Base-by-base conservation (phyloP, 1,139 yeast species). In the Debaryomyces subglobosus region DNA sequence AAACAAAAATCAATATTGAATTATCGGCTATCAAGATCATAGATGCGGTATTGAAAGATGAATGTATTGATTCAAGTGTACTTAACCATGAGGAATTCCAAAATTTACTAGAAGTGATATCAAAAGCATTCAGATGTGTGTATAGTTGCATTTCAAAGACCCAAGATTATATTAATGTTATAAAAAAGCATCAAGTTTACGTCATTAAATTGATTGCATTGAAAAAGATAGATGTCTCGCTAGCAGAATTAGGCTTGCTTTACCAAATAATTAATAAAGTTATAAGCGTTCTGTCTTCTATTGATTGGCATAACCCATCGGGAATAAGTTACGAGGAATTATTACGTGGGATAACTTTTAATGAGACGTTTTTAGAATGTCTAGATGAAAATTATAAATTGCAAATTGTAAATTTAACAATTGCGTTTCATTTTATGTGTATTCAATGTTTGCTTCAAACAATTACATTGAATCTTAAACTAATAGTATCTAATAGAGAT, bases 381-480 rank as follows among this genome's bases (percentile, higher is more conserved):
- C 25, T 44, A 38, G 39, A 42, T 15, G 43, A 33, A 9, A 15
- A n/a, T 23, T 32, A 39, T 6, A 44, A 44, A 10, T 46, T 46
- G 20, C 58, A 58, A 23, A 29, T 61, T 5, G 47, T 53, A 1
- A 69, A 63, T 45, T 49, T 64, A 16, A 54, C 68, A 5, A 55
- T 67, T 30, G 71, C 76, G 9, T 68, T 58, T 50, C 70, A 71
- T 52, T 69, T 71, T 50, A 55, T 72, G 38, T 46, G 58, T 7
- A 50, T 71, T 9, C 77, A 72, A 53, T 59, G 66, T 37, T 30
- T 64, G n/a, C 53, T 70, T 9, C 74, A 70, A 48, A 53, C 57
- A 35, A 43, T 63, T 4, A 60, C 71, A 1, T 39, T 48, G 8
- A 58, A 65, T 43, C 42, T 66, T 36, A 57, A 58, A 20, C 13